A percentile compares a stretch with the other conserved stretches of the same genome.
phyloP scores from a whole-genome alignment of 257 asterid genomes.

The Solanum paucissectum region DNA sequence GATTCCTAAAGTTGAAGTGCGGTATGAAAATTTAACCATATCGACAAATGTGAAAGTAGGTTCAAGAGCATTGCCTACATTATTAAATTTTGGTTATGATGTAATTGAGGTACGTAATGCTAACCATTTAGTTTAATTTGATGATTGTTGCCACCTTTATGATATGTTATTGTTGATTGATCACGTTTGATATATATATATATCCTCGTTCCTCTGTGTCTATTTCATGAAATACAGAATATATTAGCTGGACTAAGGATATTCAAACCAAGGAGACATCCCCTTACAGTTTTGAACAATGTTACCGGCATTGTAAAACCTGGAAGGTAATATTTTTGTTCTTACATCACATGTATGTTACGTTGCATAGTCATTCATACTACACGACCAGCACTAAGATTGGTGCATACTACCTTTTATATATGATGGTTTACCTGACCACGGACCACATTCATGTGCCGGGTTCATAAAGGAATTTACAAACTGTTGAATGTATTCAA shows the following conservation, averaged over 20 bases:
- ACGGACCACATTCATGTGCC: background rate
- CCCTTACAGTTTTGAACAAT: constrained; percentile 48
- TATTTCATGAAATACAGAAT: constrained; percentile 26
- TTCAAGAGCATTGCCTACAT: constrained; percentile 81
- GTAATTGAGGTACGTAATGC: constrained; percentile 37
- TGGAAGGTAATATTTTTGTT: constrained; percentile 42
- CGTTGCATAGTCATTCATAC: background rate
- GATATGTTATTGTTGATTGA: background rate
- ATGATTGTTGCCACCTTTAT: background rate
- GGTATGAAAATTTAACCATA: constrained; percentile 48
- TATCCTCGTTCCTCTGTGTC: background rate
- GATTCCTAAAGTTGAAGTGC: constrained; percentile 70
- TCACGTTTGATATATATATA: background rate
- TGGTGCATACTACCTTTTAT: background rate
- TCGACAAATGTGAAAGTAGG: constrained; percentile 60
- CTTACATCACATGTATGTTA: background rate
- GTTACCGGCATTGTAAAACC: constrained; percentile 66
- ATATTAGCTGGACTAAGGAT: constrained; percentile 38
- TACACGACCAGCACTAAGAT: background rate
- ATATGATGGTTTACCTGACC: background rate
- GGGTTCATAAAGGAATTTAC: background rate
- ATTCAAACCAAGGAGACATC: constrained; percentile 39
- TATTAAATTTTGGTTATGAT: constrained; percentile 54
- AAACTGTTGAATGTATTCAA: background rate
- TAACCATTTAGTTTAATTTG: background rate